A percentile compares a stretch with the other conserved stretches of the same genome.
Evolutionary conservation across 345 rosid species (phyloP).

Genomic region (Eucalyptus viminalis): DNA sequence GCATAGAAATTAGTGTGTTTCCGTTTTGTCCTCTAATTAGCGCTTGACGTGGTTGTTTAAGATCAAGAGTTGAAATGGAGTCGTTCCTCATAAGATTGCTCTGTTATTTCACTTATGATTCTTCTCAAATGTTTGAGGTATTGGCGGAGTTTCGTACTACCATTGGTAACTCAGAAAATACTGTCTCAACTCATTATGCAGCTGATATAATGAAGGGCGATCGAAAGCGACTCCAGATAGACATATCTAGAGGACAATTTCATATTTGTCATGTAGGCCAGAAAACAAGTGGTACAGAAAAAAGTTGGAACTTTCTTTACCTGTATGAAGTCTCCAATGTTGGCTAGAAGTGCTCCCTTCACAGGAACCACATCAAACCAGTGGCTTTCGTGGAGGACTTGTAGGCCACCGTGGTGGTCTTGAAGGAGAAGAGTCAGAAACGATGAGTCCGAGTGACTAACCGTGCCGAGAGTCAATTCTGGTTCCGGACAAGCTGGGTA

Average conservation of each 20-base stretch:
- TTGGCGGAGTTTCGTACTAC: not conserved
- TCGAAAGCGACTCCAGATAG: not conserved
- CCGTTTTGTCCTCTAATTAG: no score
- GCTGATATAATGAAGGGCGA: not conserved
- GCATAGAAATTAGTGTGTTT: not conserved
- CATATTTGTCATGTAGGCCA: not conserved
- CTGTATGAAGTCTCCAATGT: constrained; percentile 46
- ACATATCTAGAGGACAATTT: not conserved
- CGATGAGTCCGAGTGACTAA: constrained; percentile 33
- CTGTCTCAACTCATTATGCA: not conserved
- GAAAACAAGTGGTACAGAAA: constrained; percentile 12
- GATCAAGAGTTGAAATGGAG: not conserved
- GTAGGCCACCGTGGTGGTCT: constrained; percentile 34
- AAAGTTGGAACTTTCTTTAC: constrained; percentile 5
- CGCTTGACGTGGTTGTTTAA: not conserved
- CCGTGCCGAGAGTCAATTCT: constrained; percentile 20
- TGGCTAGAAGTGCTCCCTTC: constrained; percentile 22
- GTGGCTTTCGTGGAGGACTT: constrained; percentile 20
- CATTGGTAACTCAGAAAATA: not conserved
- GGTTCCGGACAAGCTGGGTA: constrained; percentile 46
- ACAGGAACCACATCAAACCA: constrained; percentile 32
- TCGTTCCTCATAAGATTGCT: not conserved
- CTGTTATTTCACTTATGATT: not conserved
- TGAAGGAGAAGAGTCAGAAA: constrained; percentile 35
- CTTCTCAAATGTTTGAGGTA: not conserved